Percentiles rank a stretch among this genome's conserved stretches.
Conservation (phyloP, 2,329 filamentous ascomycete genomes). For the Colletotrichum sp. region DNA sequence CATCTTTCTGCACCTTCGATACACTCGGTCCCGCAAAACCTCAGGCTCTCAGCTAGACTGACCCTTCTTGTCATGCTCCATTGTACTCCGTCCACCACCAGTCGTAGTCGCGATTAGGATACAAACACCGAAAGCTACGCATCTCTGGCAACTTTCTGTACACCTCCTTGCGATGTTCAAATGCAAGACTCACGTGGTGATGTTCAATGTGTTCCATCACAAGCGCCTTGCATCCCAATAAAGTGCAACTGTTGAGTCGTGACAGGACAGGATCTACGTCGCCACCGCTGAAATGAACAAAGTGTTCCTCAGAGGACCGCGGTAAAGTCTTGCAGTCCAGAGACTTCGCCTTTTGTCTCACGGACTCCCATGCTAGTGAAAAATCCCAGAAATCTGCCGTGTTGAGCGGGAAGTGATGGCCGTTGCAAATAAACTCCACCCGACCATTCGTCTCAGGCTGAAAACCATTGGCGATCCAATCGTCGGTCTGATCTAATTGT, state of each 20-base stretch:
- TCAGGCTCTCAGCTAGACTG: neutral
- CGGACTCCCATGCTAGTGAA: accelerated
- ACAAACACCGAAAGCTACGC: neutral
- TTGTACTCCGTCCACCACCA: neutral
- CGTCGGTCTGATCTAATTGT: neutral
- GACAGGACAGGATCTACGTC: neutral
- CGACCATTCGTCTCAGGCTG: neutral
- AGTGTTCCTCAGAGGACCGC: neutral
- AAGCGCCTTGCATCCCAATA: neutral
- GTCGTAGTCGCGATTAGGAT: accelerated
- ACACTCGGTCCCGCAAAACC: neutral
- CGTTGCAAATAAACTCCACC: neutral
- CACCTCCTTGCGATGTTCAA: neutral
- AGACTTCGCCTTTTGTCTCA: accelerated
- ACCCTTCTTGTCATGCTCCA: neutral
- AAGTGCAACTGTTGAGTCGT: neutral
- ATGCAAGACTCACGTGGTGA: neutral
- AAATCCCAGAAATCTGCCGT: accelerated
- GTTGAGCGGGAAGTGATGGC: neutral
- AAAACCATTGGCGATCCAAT: neutral
- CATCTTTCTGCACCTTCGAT: neutral
- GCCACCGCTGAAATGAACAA: neutral
- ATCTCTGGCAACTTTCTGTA: neutral
- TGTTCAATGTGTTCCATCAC: neutral
- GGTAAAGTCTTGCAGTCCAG: neutral